A percentile compares a stretch with the other conserved stretches of the same genome.
phyloP scores from a whole-genome alignment of 495 filamentous ascomycete genomes.

The Talaromyces trachyspermus region DNA sequence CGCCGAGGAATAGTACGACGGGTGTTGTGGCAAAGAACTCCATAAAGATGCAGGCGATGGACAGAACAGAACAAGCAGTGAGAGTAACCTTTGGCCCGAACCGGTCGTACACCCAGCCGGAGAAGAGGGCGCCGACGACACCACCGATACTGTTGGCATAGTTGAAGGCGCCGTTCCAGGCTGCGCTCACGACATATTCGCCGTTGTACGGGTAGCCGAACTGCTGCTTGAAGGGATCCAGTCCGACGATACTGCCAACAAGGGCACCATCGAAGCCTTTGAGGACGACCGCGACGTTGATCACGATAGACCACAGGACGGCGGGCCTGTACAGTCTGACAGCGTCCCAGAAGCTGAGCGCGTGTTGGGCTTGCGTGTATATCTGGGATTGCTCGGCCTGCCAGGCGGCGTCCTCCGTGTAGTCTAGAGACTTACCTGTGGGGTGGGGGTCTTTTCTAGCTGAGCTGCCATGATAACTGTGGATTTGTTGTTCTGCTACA shows the following conservation, averaged over 20 bases:
- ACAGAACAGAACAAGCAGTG: conserved; percentile 22
- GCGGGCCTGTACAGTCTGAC: conserved; percentile 22
- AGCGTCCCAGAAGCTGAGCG: conserved; percentile 22
- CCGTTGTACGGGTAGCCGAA: conserved; percentile 24
- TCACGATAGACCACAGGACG: conserved; percentile 23
- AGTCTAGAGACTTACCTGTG: neutral
- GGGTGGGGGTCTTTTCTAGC: neutral
- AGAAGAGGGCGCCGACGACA: conserved; percentile 49
- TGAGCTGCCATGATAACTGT: neutral
- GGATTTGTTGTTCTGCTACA: too few species aligned
- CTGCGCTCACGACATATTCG: conserved; percentile 19
- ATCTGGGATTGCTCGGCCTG: conserved; percentile 20
- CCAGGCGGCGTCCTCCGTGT: neutral
- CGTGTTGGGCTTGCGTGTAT: conserved; percentile 22
- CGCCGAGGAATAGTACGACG: conserved; percentile 24
- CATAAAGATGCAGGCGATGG: conserved; percentile 28
- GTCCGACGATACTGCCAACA: conserved; percentile 24
- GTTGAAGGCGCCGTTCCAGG: conserved; percentile 46
- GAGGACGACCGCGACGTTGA: conserved; percentile 21
- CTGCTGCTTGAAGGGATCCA: conserved; percentile 22
- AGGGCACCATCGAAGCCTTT: conserved; percentile 28
- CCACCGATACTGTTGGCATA: conserved; percentile 66
- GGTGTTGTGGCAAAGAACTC: conserved; percentile 28
- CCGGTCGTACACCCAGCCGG: conserved; percentile 21
- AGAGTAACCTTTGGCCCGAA: conserved; percentile 24